Evolutionary conservation across 352 stramenopile genomes (phyloP), one percentile per base, ranked within the genome.

Genomic region (Lagenidium sp.): DNA sequence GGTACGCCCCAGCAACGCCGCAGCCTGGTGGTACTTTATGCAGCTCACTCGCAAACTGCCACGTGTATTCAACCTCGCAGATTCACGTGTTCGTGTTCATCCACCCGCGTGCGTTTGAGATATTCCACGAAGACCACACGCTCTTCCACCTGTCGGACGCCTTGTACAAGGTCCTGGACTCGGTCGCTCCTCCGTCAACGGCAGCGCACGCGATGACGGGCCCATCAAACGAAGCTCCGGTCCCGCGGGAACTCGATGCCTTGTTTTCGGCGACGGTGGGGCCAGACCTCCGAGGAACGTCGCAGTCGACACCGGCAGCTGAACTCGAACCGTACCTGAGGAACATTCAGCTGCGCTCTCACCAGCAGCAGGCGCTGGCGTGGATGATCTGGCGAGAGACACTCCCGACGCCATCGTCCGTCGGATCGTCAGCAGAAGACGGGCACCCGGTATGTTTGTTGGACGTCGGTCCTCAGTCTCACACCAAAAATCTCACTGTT

Each of bases 341-440:
- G 20, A 55, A 47, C 41, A 82, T 94, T 30, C 58, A 74, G 38
- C 57, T 95, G 3, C 73, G 76, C 26, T 66, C 79, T 2, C 85
- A 95, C 36, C 84, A 95, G 47, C 79, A 86, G 38, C 66, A 89
- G 44, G 82, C 82, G 4, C 51, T 95, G 22, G 56, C 57, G 20
- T 95, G 84, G 84, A 94, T 94, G 84, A 40, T 91, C n/a, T 78
- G 77, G 60, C 68, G 84, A 25, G 84, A 94, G 39, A 73, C 65
- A 7, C 72, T 65, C 23, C 31, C 31, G 16, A 47, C 34, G 34
- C 36, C 4, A 10, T 15, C 13, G 18, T 5, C 26, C 4, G 21
- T 25, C 38, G 18, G 22, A 37, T 35, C 23, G 59, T 38, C 18
- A 55, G 18, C 42, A 39, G 35, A 52, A 60, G 63, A 48, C n/a